phyloP scores from a whole-genome alignment of 352 stramenopile genomes.

The Thraustochytrium aureum region DNA sequence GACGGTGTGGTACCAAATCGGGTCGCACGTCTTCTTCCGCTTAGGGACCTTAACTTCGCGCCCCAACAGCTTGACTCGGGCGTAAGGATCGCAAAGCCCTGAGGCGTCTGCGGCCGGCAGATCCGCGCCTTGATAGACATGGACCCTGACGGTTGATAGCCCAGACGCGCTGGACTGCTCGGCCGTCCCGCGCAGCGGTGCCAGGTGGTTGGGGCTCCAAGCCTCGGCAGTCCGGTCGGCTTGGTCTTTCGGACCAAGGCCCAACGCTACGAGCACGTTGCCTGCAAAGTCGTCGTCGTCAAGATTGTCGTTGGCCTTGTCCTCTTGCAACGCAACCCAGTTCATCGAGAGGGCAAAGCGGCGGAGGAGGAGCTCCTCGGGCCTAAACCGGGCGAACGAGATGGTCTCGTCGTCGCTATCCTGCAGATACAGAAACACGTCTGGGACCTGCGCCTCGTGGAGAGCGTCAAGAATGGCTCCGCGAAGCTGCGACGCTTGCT shows the following conservation, averaged over 20 bases:
- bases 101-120: conserved; percentile 62
- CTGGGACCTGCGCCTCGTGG: conserved; percentile 68
- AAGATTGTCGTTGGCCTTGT: conserved; percentile 72
- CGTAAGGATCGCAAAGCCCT: conserved; percentile 69
- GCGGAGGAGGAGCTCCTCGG: conserved; percentile 69
- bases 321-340: conserved; percentile 77
- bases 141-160: conserved; percentile 64
- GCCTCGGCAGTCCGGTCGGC: conserved; percentile 59
- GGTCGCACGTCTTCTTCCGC: conserved; percentile 67
- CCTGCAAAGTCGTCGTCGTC: conserved; percentile 73
- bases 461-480: conserved; percentile 40
- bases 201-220: background rate
- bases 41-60: conserved; percentile 61
- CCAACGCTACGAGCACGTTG: conserved; percentile 72
- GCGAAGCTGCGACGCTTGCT: background rate
- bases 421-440: conserved; percentile 81
- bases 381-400: conserved; percentile 73
- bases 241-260: conserved; percentile 72
- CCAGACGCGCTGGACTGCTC: conserved; percentile 61
- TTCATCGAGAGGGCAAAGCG: conserved; percentile 65
- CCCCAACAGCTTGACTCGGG: conserved; percentile 72
- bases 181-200: background rate
- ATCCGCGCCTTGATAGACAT: conserved; percentile 75
- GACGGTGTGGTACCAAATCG: conserved; percentile 75
- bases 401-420: conserved; percentile 67